A percentile compares a stretch with the other conserved stretches of the same genome.
phyloP scores from a whole-genome alignment of 2,329 filamentous ascomycete species.

The Albophoma yamanashiensis region DNA sequence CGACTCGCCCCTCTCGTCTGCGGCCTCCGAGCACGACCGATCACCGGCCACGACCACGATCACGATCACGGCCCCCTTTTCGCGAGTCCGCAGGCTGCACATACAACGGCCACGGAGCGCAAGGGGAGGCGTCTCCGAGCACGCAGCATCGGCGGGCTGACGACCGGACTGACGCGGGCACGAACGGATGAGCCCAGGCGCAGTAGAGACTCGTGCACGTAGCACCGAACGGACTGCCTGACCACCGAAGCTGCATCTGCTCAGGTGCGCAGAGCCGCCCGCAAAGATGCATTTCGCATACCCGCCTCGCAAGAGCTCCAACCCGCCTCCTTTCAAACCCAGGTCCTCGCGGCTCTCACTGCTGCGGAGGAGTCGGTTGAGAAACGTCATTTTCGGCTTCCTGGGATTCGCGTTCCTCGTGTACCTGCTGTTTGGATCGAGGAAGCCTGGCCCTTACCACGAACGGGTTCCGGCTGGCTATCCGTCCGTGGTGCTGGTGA shows the following conservation, averaged over 20 bases:
- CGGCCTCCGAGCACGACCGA: not conserved
- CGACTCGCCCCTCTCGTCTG: not conserved
- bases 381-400: constrained; percentile 43
- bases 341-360: constrained; percentile 43
- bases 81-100: not conserved
- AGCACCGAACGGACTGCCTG: not conserved
- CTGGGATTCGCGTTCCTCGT: constrained; percentile 47
- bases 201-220: not conserved
- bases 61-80: not conserved
- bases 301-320: constrained; percentile 73
- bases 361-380: constrained; percentile 52
- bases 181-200: not conserved
- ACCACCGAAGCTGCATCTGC: not conserved
- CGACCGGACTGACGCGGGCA: not conserved
- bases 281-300: constrained; percentile 78
- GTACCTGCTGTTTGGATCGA: constrained; percentile 42
- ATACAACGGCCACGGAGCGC: not conserved
- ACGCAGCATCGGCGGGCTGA: not conserved
- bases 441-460: constrained; percentile 16
- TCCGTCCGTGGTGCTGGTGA: constrained; percentile 68
- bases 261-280: not conserved
- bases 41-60: not conserved
- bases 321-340: constrained; percentile 59
- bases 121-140: not conserved
- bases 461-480: constrained; percentile 38